Conservation (phyloP, 345 rosid genomes). For the Psidium friedrichsthalianum region DNA sequence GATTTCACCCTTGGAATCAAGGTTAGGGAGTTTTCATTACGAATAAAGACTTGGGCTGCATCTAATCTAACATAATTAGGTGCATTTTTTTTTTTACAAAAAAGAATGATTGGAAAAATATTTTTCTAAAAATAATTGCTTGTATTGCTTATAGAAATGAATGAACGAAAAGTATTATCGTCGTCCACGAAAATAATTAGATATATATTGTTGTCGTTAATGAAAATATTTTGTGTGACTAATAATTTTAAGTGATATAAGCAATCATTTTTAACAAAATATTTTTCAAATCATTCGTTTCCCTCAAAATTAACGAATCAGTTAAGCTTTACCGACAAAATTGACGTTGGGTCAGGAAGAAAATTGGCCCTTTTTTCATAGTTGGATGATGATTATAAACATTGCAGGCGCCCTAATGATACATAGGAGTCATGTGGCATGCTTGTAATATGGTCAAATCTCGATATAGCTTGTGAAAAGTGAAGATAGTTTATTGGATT, state of each 20-base stretch:
- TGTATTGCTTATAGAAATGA: not conserved
- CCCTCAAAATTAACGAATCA: fast-evolving
- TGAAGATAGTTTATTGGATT: not conserved
- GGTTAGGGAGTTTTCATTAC: not conserved
- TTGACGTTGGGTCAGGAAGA: not conserved
- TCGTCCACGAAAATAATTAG: not conserved
- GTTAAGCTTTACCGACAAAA: not conserved
- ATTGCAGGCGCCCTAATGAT: not conserved
- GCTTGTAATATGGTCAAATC: not conserved
- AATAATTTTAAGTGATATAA: not conserved
- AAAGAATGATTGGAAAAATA: not conserved
- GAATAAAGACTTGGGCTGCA: not conserved
- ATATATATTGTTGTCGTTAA: not conserved
- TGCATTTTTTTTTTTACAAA: not conserved
- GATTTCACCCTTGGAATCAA: not conserved
- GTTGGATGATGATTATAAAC: not conserved
- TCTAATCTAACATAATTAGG: not conserved
- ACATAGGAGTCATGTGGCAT: not conserved
- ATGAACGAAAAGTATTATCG: not conserved
- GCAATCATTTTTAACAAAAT: not conserved
- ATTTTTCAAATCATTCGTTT: not conserved
- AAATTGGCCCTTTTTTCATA: not conserved
- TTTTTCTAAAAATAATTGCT: not conserved
- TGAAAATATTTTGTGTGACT: not conserved
- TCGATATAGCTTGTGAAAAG: not conserved